Percentiles rank a stretch among this genome's conserved stretches.
Evolutionary conservation across 805 yeast species (phyloP).

Genomic region (Cephaloascus fragrans): DNA sequence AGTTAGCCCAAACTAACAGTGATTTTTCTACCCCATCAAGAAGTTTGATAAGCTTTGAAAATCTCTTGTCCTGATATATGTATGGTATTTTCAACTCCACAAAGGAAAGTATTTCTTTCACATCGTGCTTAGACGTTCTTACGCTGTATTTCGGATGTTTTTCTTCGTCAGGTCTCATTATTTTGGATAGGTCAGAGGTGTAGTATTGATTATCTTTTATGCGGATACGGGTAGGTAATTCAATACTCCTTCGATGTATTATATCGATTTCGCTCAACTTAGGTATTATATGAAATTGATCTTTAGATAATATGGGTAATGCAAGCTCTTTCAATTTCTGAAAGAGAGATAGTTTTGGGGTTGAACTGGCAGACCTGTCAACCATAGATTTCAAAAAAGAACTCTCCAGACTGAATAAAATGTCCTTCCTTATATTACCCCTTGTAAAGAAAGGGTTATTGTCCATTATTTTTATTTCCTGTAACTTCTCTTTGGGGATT

Average conservation of each 20-base stretch:
- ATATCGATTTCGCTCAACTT: not conserved
- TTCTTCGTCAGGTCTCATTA: not conserved
- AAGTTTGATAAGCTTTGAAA: not conserved
- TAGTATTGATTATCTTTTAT: not conserved
- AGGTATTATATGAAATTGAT: slow-evolving; percentile 20
- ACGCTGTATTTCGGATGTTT: not conserved
- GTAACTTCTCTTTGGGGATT: slow-evolving; percentile 4
- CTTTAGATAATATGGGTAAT: slow-evolving; percentile 17
- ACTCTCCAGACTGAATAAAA: slow-evolving; percentile 6
- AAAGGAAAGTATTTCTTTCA: not conserved
- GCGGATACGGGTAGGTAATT: too few relatives aligned
- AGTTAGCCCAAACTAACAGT: slow-evolving; percentile 30
- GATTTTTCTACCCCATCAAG: not conserved
- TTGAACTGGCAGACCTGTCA: slow-evolving; percentile 15
- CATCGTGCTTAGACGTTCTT: not conserved
- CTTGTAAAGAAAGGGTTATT: slow-evolving; percentile 8
- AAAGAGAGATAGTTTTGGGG: slow-evolving; percentile 17
- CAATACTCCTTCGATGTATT: not conserved
- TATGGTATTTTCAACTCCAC: not conserved
- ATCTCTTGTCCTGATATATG: not conserved
- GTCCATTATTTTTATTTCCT: slow-evolving; percentile 3
- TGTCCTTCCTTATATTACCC: slow-evolving; percentile 2
- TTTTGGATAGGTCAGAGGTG: not conserved
- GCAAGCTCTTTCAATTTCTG: slow-evolving; percentile 21
- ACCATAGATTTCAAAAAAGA: slow-evolving; percentile 30